phyloP scores from a whole-genome alignment of 495 filamentous ascomycete genomes.

The Aspergillus incahuasiensis region DNA sequence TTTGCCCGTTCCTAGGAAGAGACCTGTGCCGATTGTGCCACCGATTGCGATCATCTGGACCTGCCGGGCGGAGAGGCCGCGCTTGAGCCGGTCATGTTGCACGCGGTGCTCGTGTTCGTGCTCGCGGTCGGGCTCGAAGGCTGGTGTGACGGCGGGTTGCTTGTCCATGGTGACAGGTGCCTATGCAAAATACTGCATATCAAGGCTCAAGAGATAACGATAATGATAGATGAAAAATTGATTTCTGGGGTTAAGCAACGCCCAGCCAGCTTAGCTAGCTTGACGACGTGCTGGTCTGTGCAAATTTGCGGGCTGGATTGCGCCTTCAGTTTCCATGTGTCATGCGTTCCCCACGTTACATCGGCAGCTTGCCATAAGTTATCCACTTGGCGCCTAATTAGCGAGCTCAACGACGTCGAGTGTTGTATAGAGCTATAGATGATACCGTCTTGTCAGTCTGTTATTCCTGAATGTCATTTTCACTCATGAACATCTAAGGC shows the following conservation, averaged over 20 bases:
- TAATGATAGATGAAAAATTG: background rate
- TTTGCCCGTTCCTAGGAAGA: constrained; percentile 59
- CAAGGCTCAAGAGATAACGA: background rate
- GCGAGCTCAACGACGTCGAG: no score
- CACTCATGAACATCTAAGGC: no score
- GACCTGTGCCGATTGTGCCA: constrained; percentile 61
- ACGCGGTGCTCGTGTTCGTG: background rate
- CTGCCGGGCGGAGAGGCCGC: constrained; percentile 40
- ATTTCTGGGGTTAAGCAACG: background rate
- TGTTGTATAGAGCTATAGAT: no score
- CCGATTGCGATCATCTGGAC: constrained; percentile 62
- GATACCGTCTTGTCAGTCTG: no score
- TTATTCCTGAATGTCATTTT: no score
- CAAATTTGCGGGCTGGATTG: background rate
- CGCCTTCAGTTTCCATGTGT: background rate
- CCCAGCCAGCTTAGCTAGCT: background rate
- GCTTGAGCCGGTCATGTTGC: constrained; percentile 18
- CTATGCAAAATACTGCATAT: background rate
- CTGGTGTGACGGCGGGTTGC: background rate
- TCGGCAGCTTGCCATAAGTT: background rate
- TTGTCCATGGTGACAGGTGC: background rate
- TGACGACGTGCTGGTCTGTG: background rate
- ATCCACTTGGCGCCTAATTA: background rate
- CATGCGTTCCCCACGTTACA: background rate
- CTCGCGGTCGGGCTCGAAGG: background rate